Base-by-base conservation (phyloP, 805 yeast species). In the Millerozyma acaciae region DNA sequence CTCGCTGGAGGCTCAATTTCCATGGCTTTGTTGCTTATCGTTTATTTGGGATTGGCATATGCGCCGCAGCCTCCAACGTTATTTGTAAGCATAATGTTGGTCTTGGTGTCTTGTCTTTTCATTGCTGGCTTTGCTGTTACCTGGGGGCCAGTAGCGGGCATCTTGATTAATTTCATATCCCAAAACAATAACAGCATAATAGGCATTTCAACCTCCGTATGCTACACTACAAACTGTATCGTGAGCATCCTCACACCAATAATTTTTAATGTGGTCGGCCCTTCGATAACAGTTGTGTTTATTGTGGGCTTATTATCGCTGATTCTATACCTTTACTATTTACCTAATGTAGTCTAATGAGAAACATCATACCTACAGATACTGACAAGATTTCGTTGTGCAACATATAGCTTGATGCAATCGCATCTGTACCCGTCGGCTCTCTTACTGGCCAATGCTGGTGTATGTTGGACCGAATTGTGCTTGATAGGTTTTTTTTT, bases 71-170 rank as follows among this genome's bases (percentile, higher is more conserved):
- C 14, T 8, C 22, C 16, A 4, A 25, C 33, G 9, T 26, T 23
- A 7, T 10, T n/a, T n/a, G n/a, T n/a, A n/a, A n/a, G n/a, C n/a
- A 23, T 37, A 2, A 40, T 38, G 4, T 19, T 28, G 13, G 25
- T 42, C 4, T 33, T 53, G 29, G 39, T 48, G 7, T 46, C 45
- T 6, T 44, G 49, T 15, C n/a, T 38, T 6, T 53, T 46, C 26
- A 40, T 53, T 21, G 33, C 53, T 10, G 35, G 37, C 4, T 55
- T 53, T 33, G 48, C 62, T 6, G 28, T 42, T 10, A 45, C 51
- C 30, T 60, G 66, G 67, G 65, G 66, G 4, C 63, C 65, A 3
- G 59, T 15, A 39, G 50, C 10, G 57, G 57, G 4, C 43, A 56
- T 25, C 10, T 52, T 33, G 20, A 45, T 47, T 33, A 51, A 45